Evolutionary conservation across 768 basidiomycete species (phyloP), one percentile per base, ranked within the genome.

Genomic region (Pulveroboletus sp.): DNA sequence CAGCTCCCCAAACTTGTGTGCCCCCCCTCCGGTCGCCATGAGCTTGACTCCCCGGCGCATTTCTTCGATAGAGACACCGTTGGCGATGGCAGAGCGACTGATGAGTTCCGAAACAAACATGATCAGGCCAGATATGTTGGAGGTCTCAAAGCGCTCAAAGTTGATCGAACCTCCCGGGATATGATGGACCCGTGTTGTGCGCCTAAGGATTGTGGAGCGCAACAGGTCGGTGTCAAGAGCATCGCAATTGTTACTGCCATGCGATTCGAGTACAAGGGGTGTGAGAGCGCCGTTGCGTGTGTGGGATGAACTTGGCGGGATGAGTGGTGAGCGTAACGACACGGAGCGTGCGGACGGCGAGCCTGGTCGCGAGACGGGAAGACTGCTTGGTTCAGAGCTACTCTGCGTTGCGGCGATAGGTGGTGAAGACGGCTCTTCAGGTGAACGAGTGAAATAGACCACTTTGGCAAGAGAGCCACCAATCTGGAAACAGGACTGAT

Each of bases 391-490:
- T n/a, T 69, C 69, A 49, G 75, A 76, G 36, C 77, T 81, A 14
- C 82, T 85, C 18, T 69, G 70, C 11, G 84, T 83, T 1, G 86
- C 82, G 50, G 66, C 73, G 37, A 83, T 63, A 11, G 86, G 83
- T 7, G 90, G 87, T 7, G 90, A 87, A 28, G 82, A 75, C n/a
- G 86, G 86, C 3, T 87, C 86, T 48, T 89, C 85, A 4, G 89
- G 85, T 8, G 93, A 93, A 43, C 96, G 87, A 39, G 95, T 97
- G 69, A 98, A 98, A 73, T 97, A 99, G 59, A 96, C 92, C 45
- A 99, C 90, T 70, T 99, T 99, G 53, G 94, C 95, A 12, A 99
- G 74, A 11, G 94, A 96, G 38, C 96, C 96, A 26, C 96, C 96
- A 65, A 98, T 87, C 94, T 97, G 61, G 47, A 61, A 40, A 45